Base-by-base conservation (phyloP, 345 rosid genomes). In the Carallia brachiata region DNA sequence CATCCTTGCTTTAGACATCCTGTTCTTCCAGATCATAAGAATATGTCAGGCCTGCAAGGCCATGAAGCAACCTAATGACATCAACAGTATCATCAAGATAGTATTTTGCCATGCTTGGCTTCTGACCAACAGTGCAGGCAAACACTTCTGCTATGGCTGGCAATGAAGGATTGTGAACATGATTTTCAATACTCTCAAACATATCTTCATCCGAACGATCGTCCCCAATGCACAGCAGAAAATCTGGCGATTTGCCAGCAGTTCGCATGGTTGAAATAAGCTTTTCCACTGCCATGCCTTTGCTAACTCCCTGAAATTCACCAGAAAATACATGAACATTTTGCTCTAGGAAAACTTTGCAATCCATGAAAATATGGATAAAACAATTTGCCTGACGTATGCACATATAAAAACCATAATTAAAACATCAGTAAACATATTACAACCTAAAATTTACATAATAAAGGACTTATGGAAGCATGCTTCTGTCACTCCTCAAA, bases 171-270 rank as follows among this genome's bases (percentile, higher is more conserved):
- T 81, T 66, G 12, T 81, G 74, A 9, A 66, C 69, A 27, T 71
- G 70, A 36, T 70, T 76, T 19, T 73, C 78, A 6, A 91, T 85
- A 70, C 85, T 79, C 81, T 88, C 96, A 1, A 91, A 91, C 97
- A 91, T 91, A 67, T 91, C 97, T 72, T 91, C 97, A 32, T 89
- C 97, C 0, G 96, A 91, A 6, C 89, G 81, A 68, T 91, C 97
- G 69, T 91, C 96, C 2, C 97, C 97, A 12, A 89, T 82, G 77
- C 97, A 89, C 56, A 91, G 75, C 67, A 89, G 75, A 73, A 91
- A 89, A 74, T 89, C 96, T 0, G 91, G 92, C 6, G 83, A 75
- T 75, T 75, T 83, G 52, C 87, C 89, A 39, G 36, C 63, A 28
- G 75, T 81, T 74, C 66, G 72, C 83, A 88, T 78, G 12, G 80